These are phyloP conservation scores for Solanum pimpinellifolium DNA, from an alignment of 257 asterid genomes.

Conservation along the genomic window DNA sequence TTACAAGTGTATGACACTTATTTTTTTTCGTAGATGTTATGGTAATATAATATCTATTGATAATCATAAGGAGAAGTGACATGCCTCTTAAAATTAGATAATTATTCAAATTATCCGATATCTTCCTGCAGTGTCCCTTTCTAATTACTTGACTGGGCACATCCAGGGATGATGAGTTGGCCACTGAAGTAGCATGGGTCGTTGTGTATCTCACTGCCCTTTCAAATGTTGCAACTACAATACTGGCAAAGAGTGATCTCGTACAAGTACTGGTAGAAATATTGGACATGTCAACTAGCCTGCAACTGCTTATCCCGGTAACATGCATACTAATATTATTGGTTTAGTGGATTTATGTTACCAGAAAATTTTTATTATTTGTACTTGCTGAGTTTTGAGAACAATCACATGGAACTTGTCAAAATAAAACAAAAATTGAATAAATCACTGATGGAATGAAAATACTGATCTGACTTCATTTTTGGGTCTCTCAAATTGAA, in stretches of 20 bases:
- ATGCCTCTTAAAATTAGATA: not conserved
- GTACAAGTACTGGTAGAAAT: slow-evolving; percentile 64
- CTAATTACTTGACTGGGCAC: not conserved
- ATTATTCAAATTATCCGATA: not conserved
- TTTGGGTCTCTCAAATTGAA: not conserved
- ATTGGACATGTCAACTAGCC: slow-evolving; percentile 57
- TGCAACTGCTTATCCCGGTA: slow-evolving; percentile 96
- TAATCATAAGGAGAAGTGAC: not conserved
- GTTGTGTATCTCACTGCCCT: slow-evolving; percentile 92
- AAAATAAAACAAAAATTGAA: not conserved
- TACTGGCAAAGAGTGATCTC: slow-evolving; percentile 59
- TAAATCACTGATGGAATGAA: not conserved
- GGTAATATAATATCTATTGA: not conserved
- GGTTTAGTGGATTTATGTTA: not conserved
- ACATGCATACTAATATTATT: not conserved
- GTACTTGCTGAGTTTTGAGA: not conserved
- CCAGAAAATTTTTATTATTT: not conserved
- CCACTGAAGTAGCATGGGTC: slow-evolving; percentile 97
- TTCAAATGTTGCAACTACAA: slow-evolving; percentile 67
- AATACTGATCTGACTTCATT: not conserved
- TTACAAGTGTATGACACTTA: not conserved
- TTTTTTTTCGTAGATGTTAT: not conserved
- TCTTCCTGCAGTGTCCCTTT: not conserved
- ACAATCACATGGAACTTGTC: not conserved
- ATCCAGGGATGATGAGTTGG: slow-evolving; percentile 84